A percentile compares a stretch with the other conserved stretches of the same genome.
phyloP scores from a whole-genome alignment of 2,329 filamentous ascomycete species.

The Ceratocystis ficicola region DNA sequence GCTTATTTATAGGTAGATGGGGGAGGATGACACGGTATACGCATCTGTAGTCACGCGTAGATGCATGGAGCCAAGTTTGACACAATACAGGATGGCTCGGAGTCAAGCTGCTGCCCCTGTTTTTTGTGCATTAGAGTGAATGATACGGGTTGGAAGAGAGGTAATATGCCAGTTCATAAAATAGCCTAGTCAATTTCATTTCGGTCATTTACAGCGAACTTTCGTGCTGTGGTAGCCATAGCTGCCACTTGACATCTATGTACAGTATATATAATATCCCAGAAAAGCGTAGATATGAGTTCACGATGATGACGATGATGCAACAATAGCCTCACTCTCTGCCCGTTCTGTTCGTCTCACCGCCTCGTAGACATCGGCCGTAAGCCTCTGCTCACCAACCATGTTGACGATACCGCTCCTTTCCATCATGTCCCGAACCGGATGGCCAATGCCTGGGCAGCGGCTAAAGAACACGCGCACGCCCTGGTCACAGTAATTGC shows the following conservation, averaged over 20 bases:
- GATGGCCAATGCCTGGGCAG: conserved; percentile 37
- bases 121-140: too few species aligned
- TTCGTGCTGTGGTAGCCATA: too few species aligned
- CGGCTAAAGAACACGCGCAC: conserved; percentile 66
- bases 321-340: background rate
- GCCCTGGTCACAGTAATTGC: conserved; percentile 61
- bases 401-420: conserved; percentile 74
- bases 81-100: too few species aligned
- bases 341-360: conserved; percentile 58
- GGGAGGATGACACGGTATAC: background rate
- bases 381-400: conserved; percentile 65
- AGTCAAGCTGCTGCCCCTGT: too few species aligned
- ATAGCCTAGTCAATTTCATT: too few species aligned
- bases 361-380: conserved; percentile 72
- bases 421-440: conserved; percentile 61
- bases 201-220: too few species aligned
- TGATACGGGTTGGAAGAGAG: too few species aligned
- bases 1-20: background rate
- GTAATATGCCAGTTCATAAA: too few species aligned
- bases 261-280: background rate
- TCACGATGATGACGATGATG: background rate
- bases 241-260: too few species aligned
- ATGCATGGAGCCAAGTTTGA: too few species aligned
- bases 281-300: too few species aligned
- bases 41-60: background rate